Evolutionary conservation across 2,329 filamentous ascomycete genomes (phyloP), one percentile per base, ranked within the genome.

Genomic region (Dendrostoma leiphaemia): DNA sequence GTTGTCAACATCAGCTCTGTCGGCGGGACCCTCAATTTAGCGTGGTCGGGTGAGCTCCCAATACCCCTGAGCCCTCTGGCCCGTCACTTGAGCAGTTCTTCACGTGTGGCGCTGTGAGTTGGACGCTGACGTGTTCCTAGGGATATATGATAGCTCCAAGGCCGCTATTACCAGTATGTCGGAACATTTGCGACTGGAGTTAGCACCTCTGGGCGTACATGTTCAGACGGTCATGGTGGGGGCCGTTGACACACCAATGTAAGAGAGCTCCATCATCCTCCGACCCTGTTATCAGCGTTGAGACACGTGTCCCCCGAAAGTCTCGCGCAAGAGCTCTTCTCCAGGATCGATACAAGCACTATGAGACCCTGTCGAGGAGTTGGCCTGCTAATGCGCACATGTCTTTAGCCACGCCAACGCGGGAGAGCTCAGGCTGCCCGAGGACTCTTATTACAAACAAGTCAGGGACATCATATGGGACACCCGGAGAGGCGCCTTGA

Each of bases 1-100:
- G 54, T 70, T 9, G 54, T 63, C 13, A 67, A 65, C 29, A 59
- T 62, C 17, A 52, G 34, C 12, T 62, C 57, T 2, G 37, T 59
- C 15, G 51, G 41, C 6, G 48, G 48, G 4, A 46, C 48, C 4
- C 21, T 62, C 6, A 34, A 43, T 2, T 43, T 60, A 17, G 50
- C 61, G 7, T 63, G 62, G 59, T 37, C 44, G 43, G 60, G 61
- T 61, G 21, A 13, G 41, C 4, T 15, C n/a, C n/a, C n/a, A n/a
- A 6, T 48, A 13, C 9, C 7, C 38, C 15, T 24, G 12, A 12
- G 15, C 12, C 15, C 19, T 19, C n/a, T 38, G 6, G n/a, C 4
- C 35, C n/a, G 35, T 52, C 10, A 10, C 17, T 3, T 17, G 6
- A 17, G 31, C 2, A 48, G 17, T 40, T 17, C 26, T 34, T 37